Evolutionary conservation across 202 grass and related monocot species (phyloP), one percentile per base, ranked within the genome.

Genomic region (Dendrocalamus latiflorus): DNA sequence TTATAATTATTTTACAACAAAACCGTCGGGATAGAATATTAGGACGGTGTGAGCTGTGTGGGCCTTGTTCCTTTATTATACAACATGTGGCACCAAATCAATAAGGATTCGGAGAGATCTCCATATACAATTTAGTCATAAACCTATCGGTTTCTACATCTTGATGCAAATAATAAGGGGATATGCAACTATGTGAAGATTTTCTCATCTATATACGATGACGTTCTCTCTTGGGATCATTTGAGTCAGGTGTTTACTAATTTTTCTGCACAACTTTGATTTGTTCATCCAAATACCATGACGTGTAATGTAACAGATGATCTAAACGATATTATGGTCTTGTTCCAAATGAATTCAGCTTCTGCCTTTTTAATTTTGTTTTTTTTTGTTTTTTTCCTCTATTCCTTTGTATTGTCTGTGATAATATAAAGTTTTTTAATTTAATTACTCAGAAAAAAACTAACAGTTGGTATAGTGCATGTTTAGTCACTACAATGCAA

Each of bases 81-180:
- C 38, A 65, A 22, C 57, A 86, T 83, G 79, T 90, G 66, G 68
- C 11, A 1, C 74, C 79, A 45, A 74, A 86, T 74, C 41, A 90
- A 28, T 69, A 39, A 45, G 43, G 74, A 86, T 86, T 74, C 5
- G 5, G 26, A 30, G 34, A 86, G 83, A 86, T 86, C 63, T 83
- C 47, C 68, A 4, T 68, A 25, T 74, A 74, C n/a, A 68, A 5
- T 79, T 33, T 76, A 68, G 30, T 60, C n/a, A 21, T 76, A 82
- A 87, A 13, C 7, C 13, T 82, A 58, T 47, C 26, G 12, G 39
- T 79, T 78, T 71, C 8, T 49, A 58, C 47, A n/a, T 80, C 13
- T 74, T 18, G 4, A 41, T 57, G 39, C 1, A 76, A 8, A 48
- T 33, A 14, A 38, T 42, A 68, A 15, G 9, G 18, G 30, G 20